Percentiles rank a stretch among this genome's conserved stretches.
Evolutionary conservation across 108 stramenopile species (phyloP).

Genomic region (Nitzschia inconspicua): DNA sequence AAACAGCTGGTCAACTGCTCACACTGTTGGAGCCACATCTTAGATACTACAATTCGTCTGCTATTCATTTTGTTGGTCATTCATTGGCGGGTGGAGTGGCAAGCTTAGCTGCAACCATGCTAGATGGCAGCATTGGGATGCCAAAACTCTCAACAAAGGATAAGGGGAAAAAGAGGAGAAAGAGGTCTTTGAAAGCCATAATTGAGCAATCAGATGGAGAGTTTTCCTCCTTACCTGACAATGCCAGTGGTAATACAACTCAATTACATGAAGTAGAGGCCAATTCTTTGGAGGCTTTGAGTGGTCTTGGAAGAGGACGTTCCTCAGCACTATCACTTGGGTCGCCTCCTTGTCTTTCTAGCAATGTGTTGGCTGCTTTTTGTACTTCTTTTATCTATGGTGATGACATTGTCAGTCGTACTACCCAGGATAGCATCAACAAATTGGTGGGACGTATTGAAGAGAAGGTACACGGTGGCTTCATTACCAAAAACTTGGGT

Average conservation of each 20-base stretch:
- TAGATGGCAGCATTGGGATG: conserved; percentile 69
- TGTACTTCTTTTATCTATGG: conserved; percentile 74
- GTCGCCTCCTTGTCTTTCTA: conserved; percentile 71
- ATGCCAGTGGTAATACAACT: neutral
- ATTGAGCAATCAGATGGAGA: neutral
- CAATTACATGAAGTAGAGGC: conserved; percentile 6
- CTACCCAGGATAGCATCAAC: conserved; percentile 45
- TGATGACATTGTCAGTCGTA: conserved; percentile 77
- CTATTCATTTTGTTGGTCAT: conserved; percentile 80
- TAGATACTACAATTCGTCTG: conserved; percentile 31
- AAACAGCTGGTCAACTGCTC: conserved; percentile 51
- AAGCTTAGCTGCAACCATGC: conserved; percentile 62
- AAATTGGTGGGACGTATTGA: conserved; percentile 52
- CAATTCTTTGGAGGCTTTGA: conserved; percentile 11
- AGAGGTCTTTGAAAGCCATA: conserved; percentile 8
- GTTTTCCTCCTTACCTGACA: neutral
- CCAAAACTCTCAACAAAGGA: conserved; percentile 18
- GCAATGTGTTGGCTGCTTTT: conserved; percentile 64
- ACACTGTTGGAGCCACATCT: conserved; percentile 28
- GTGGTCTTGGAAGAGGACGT: conserved; percentile 52
- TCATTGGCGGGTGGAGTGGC: conserved; percentile 75
- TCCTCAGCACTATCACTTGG: conserved; percentile 71
- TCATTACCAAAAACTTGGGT: conserved; percentile 41
- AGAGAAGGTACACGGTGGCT: conserved; percentile 40
- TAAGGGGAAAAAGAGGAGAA: conserved; percentile 6